A percentile compares a stretch with the other conserved stretches of the same genome.
Evolutionary conservation across 2,329 filamentous ascomycete genomes (phyloP).

Genomic region (Botrytis pseudocinerea): DNA sequence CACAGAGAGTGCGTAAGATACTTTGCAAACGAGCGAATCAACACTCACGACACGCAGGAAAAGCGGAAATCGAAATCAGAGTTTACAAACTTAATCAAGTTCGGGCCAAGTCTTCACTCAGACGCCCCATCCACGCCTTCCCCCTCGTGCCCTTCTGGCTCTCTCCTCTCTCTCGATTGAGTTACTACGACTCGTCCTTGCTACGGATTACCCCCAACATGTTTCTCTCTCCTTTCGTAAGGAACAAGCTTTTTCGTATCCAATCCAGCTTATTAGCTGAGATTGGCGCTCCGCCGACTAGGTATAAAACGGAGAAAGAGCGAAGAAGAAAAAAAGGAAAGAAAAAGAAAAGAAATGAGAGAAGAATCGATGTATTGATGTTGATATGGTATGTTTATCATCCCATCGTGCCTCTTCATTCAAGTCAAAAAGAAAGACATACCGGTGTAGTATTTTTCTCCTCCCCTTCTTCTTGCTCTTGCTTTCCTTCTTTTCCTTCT

Average conservation of each 20-base stretch:
- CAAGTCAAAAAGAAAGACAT: background rate
- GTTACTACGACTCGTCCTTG: background rate
- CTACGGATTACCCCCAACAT: background rate
- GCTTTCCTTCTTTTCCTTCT: no score
- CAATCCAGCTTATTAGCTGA: background rate
- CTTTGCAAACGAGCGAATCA: background rate
- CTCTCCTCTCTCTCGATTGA: background rate
- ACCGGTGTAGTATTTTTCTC: background rate
- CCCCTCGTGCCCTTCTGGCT: background rate
- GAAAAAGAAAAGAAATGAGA: background rate
- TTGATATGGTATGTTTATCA: background rate
- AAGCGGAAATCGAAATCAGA: background rate
- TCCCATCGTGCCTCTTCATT: background rate
- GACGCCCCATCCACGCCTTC: background rate
- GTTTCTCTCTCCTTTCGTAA: background rate
- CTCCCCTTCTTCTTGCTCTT: background rate
- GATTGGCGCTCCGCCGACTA: background rate
- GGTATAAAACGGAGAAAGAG: background rate
- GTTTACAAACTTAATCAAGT: background rate
- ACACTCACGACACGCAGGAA: fast-evolving
- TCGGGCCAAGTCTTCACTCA: background rate
- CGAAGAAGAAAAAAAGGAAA: background rate
- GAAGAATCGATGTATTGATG: background rate
- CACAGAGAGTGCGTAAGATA: conserved; percentile 8
- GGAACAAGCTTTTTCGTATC: background rate